Percentiles rank a stretch among this genome's conserved stretches.
Evolutionary conservation across 352 stramenopile genomes (phyloP).

Genomic region (Pythium brachiatum): DNA sequence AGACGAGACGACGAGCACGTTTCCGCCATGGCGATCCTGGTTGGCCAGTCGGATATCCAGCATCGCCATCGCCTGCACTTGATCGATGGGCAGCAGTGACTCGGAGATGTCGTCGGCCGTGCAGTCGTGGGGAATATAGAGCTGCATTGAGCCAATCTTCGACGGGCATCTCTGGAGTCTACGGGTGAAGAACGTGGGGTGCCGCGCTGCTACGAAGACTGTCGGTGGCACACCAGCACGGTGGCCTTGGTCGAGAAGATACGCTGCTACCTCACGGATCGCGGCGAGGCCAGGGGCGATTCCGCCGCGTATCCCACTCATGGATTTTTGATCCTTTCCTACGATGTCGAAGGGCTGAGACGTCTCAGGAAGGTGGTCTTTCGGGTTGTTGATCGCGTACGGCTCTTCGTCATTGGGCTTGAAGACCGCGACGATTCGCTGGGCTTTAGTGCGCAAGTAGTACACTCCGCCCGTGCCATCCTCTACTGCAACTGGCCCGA

Average conservation of each 20-base stretch:
- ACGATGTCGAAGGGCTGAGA: constrained; percentile 5
- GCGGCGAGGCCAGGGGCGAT: constrained; percentile 47
- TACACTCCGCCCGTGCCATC: constrained; percentile 71
- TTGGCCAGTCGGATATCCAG: constrained; percentile 82
- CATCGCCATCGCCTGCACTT: constrained; percentile 71
- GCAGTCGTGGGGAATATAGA: constrained; percentile 61
- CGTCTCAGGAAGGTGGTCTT: constrained; percentile 23
- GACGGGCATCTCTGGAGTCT: not conserved
- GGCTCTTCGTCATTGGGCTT: constrained; percentile 68
- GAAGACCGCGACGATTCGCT: constrained; percentile 53
- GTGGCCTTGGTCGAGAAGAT: constrained; percentile 47
- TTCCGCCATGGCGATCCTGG: constrained; percentile 77
- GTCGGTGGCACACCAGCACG: constrained; percentile 50
- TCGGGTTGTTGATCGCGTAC: constrained; percentile 63
- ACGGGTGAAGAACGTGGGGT: constrained; percentile 37
- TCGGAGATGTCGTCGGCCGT: constrained; percentile 56
- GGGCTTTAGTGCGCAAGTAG: constrained; percentile 41
- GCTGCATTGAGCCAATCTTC: constrained; percentile 57
- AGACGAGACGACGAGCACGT: constrained; percentile 49
- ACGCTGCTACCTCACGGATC: constrained; percentile 54
- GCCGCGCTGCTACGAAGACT: constrained; percentile 32
- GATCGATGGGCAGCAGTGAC: constrained; percentile 37
- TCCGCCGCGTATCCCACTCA: constrained; percentile 39
- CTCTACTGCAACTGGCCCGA: constrained; percentile 43
- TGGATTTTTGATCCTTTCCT: not conserved